Evolutionary conservation across 371 early-diverging fungal genomes (phyloP).

Genomic region (Fennellomyces sp.): DNA sequence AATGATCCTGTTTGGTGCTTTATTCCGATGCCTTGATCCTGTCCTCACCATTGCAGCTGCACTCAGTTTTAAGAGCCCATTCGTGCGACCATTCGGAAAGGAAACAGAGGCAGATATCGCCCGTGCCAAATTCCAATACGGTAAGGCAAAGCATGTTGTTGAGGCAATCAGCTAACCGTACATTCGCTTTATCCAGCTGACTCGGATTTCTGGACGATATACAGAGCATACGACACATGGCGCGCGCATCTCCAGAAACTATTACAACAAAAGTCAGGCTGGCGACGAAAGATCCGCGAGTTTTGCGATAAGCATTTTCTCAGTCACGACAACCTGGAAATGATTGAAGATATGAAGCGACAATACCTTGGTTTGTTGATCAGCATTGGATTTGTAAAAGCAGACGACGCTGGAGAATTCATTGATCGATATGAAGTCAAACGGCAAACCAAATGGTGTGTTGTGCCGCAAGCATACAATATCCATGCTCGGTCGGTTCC

Average conservation of each 20-base stretch:
- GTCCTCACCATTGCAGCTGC: constrained; percentile 82
- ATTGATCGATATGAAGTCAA: constrained; percentile 21
- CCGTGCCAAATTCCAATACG: constrained; percentile 48
- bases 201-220: constrained; percentile 81
- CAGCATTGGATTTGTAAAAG: constrained; percentile 74
- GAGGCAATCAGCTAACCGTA: neutral
- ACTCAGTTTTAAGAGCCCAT: constrained; percentile 71
- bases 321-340: constrained; percentile 62
- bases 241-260: constrained; percentile 37
- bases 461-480: constrained; percentile 51
- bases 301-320: constrained; percentile 64
- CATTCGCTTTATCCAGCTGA: constrained; percentile 33
- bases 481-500: constrained; percentile 41
- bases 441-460: constrained; percentile 36
- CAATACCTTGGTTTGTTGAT: constrained; percentile 75
- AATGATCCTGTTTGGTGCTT: constrained; percentile 82
- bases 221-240: constrained; percentile 80
- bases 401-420: constrained; percentile 14
- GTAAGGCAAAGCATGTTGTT: constrained; percentile 10
- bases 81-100: constrained; percentile 76
- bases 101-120: constrained; percentile 61
- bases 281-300: constrained; percentile 37
- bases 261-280: constrained; percentile 18
- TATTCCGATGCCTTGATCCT: constrained; percentile 83
- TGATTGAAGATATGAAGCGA: constrained; percentile 81